phyloP scores from a whole-genome alignment of 495 filamentous ascomycete species.

The Hyaloscypha bicolor region DNA sequence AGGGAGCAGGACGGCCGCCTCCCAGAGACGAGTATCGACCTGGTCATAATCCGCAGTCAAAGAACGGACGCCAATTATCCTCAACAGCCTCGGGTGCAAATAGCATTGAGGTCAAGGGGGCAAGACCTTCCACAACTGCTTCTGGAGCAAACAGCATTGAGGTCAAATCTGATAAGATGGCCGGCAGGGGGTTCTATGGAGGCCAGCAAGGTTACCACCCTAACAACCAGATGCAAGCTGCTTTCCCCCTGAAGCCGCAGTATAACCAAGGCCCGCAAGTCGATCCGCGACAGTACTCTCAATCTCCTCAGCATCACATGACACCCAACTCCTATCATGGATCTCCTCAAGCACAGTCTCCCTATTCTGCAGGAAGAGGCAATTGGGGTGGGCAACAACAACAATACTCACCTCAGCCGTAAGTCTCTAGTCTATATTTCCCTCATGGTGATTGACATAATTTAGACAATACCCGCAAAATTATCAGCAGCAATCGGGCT shows the following conservation, averaged over 20 bases:
- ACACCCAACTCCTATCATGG: slow-evolving; percentile 46
- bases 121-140: slow-evolving; percentile 18
- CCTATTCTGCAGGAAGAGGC: slow-evolving; percentile 58
- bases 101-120: slow-evolving; percentile 28
- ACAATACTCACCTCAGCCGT: slow-evolving; percentile 58
- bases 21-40: slow-evolving; percentile 28
- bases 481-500: slow-evolving; percentile 46
- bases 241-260: slow-evolving; percentile 37
- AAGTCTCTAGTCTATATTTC: slow-evolving; percentile 8
- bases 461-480: slow-evolving; percentile 49
- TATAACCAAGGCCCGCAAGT: slow-evolving; percentile 35
- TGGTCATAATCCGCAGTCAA: slow-evolving; percentile 17
- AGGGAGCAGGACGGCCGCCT: slow-evolving; percentile 16
- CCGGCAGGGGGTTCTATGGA: slow-evolving; percentile 38
- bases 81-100: slow-evolving; percentile 29
- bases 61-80: slow-evolving; percentile 8
- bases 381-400: slow-evolving; percentile 56
- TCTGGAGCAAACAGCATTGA: slow-evolving; percentile 37
- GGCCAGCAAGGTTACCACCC: slow-evolving; percentile 40
- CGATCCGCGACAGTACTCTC: slow-evolving; percentile 54
- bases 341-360: slow-evolving; percentile 68
- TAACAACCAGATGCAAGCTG: slow-evolving; percentile 39
- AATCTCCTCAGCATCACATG: slow-evolving; percentile 60
- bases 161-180: slow-evolving; percentile 40
- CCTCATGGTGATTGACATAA: slow-evolving; percentile 31